Evolutionary conservation across 2,329 filamentous ascomycete species (phyloP).

Genomic region (Penicillium sp.): DNA sequence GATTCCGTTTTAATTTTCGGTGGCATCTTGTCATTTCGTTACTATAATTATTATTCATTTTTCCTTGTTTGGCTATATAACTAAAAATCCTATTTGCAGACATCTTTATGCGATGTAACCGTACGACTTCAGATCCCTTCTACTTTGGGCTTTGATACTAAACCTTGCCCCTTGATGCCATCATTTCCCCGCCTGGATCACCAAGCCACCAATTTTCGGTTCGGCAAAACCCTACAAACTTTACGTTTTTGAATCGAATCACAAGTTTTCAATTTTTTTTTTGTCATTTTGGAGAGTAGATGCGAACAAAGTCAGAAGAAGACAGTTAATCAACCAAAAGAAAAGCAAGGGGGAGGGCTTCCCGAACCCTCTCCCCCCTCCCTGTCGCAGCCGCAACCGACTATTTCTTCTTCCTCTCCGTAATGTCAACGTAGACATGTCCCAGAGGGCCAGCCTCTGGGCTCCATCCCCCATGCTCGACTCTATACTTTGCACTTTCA

Average conservation of each 20-base stretch:
- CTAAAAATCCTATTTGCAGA: too few species aligned
- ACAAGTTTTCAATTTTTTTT: neutral
- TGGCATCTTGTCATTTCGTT: too few species aligned
- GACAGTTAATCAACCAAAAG: neutral
- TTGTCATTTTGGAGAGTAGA: neutral
- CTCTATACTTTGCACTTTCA: slow-evolving; percentile 23
- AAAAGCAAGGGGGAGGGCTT: neutral
- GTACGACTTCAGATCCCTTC: too few species aligned
- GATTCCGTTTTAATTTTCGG: too few species aligned
- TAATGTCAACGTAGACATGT: slow-evolving; percentile 32
- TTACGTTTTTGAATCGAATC: neutral
- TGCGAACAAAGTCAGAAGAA: neutral
- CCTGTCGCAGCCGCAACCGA: neutral
- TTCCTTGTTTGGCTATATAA: too few species aligned
- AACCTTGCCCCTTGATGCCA: neutral
- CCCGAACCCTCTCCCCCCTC: neutral
- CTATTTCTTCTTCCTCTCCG: slow-evolving; percentile 24
- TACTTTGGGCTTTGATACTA: too few species aligned
- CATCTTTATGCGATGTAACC: neutral
- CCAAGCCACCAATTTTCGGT: neutral
- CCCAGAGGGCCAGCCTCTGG: slow-evolving; percentile 29
- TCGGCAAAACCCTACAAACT: neutral
- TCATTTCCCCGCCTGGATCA: too few species aligned
- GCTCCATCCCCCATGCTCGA: slow-evolving; percentile 33
- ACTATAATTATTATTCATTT: too few species aligned